phyloP scores from a whole-genome alignment of 2,329 filamentous ascomycete genomes.

The Domatiomyces catenatus region DNA sequence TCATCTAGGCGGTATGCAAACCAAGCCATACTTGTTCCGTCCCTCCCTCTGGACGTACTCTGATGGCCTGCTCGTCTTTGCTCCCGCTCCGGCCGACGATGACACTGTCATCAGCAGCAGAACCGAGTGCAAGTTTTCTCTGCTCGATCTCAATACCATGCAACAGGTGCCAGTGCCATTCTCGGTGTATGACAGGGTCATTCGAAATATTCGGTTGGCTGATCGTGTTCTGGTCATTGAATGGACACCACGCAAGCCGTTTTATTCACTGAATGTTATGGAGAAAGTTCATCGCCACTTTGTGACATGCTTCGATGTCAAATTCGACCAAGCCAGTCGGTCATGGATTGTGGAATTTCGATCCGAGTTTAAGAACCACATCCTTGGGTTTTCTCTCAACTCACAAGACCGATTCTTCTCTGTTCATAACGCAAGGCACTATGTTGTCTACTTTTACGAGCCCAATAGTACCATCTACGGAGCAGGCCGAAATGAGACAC shows the following conservation, averaged over 20 bases:
- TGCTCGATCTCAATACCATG: constrained; percentile 37
- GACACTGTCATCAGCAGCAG: constrained; percentile 7
- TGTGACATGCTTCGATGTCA: constrained; percentile 43
- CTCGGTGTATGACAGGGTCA: constrained; percentile 32
- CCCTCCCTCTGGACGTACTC: constrained; percentile 41
- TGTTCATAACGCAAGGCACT: constrained; percentile 43
- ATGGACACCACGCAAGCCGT: constrained; percentile 42
- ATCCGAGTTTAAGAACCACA: constrained; percentile 47
- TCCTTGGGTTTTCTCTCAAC: constrained; percentile 40
- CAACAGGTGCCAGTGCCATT: constrained; percentile 36
- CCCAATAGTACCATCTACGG: constrained; percentile 38
- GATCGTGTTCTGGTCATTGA: constrained; percentile 45
- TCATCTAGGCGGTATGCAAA: constrained; percentile 9
- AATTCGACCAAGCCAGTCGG: background rate
- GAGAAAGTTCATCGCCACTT: constrained; percentile 43
- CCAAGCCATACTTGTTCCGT: constrained; percentile 22
- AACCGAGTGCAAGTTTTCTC: constrained; percentile 21
- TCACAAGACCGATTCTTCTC: constrained; percentile 48
- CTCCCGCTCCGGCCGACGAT: constrained; percentile 22
- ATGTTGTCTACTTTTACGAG: constrained; percentile 48
- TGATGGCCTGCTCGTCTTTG: constrained; percentile 43
- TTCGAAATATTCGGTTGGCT: constrained; percentile 41
- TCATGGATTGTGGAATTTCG: constrained; percentile 30
- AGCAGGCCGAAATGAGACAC: constrained; percentile 37
- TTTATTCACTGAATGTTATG: constrained; percentile 36